Evolutionary conservation across 345 rosid genomes (phyloP).

Genomic region (Excoecaria agallocha): DNA sequence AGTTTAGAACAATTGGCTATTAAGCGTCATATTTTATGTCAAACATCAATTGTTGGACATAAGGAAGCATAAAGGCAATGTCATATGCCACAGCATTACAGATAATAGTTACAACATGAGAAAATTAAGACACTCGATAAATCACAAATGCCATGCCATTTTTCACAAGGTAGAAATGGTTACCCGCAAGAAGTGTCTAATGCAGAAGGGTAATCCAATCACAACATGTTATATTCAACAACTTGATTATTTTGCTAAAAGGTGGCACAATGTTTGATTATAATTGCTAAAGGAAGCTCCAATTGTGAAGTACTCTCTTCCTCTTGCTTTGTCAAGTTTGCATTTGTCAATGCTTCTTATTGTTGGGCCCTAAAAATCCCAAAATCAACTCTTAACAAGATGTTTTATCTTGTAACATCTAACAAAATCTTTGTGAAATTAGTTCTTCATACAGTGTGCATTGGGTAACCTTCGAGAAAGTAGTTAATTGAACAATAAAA

Average conservation of each 20-base stretch:
- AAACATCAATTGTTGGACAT: neutral
- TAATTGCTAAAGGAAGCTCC: neutral
- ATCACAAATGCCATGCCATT: neutral
- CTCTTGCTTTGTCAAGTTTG: neutral
- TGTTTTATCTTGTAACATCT: neutral
- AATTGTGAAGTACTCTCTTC: neutral
- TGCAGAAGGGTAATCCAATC: neutral
- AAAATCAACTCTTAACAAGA: too few species aligned
- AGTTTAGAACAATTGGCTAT: slow-evolving; percentile 7
- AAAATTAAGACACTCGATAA: neutral
- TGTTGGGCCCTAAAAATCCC: neutral
- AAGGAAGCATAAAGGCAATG: neutral
- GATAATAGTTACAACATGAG: neutral
- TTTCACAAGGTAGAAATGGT: neutral
- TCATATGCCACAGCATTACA: too few species aligned
- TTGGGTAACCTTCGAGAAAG: neutral
- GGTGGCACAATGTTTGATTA: neutral
- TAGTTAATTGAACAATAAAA: neutral
- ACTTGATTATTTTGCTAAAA: neutral
- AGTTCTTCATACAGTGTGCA: neutral
- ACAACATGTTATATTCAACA: neutral
- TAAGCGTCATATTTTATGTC: neutral
- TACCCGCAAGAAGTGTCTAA: neutral
- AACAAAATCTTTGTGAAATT: neutral
- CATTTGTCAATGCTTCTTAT: neutral